A percentile compares a stretch with the other conserved stretches of the same genome.
phyloP scores from a whole-genome alignment of 2,329 filamentous ascomycete genomes.

The Talaromyces sp. region DNA sequence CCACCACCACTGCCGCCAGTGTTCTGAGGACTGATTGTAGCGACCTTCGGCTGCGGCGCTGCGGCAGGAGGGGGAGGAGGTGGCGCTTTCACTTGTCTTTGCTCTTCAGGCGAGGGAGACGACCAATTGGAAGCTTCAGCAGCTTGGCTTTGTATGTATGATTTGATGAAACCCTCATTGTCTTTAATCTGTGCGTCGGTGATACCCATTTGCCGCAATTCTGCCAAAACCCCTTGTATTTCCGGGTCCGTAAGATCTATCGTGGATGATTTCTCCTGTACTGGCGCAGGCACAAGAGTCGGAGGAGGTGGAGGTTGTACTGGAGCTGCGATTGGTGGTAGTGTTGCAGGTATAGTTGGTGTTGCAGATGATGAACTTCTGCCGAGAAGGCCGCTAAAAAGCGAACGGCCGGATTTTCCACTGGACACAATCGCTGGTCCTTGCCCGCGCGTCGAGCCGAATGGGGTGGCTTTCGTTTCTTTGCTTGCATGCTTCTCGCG shows the following conservation, averaged over 20 bases:
- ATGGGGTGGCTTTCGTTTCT: constrained; percentile 73
- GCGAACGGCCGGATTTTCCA: constrained; percentile 51
- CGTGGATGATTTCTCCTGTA: constrained; percentile 39
- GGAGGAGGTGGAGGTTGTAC: constrained; percentile 23
- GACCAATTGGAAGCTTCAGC: constrained; percentile 42
- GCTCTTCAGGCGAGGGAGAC: constrained; percentile 42
- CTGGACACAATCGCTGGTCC: constrained; percentile 43
- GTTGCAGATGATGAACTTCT: constrained; percentile 16
- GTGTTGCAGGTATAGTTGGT: constrained; percentile 8
- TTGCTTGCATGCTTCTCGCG: constrained; percentile 94
- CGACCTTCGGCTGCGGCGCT: constrained; percentile 40
- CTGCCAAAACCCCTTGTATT: constrained; percentile 58
- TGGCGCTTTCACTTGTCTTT: constrained; percentile 52
- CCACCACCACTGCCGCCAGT: constrained; percentile 50
- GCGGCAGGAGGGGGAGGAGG: constrained; percentile 60
- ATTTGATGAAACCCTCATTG: constrained; percentile 65
- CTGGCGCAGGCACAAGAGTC: constrained; percentile 29
- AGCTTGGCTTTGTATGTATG: constrained; percentile 61
- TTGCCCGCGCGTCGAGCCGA: constrained; percentile 52
- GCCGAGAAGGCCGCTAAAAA: constrained; percentile 48
- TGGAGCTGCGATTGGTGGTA: constrained; percentile 32
- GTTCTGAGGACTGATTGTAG: constrained; percentile 57
- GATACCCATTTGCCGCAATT: constrained; percentile 62
- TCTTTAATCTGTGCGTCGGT: constrained; percentile 65
- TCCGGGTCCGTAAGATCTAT: constrained; percentile 61